A percentile compares a stretch with the other conserved stretches of the same genome.
Conservation (phyloP, 768 basidiomycete genomes). For the Trametes punicea region DNA sequence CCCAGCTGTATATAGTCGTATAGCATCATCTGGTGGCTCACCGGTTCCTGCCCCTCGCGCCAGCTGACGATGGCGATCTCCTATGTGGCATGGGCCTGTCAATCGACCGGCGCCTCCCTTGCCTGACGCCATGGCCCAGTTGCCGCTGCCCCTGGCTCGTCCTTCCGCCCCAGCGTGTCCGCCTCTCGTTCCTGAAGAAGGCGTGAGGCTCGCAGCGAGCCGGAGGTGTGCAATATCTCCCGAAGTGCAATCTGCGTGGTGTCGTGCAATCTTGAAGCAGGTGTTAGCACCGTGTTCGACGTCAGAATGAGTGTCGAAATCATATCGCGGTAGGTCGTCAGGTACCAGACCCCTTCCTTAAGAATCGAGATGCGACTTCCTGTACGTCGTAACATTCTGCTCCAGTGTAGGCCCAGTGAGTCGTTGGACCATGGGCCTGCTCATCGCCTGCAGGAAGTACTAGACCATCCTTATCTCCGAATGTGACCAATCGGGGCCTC, state of each 20-base stretch:
- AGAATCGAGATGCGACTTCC: too few relatives aligned
- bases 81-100: not conserved
- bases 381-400: too few relatives aligned
- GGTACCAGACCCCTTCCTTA: too few relatives aligned
- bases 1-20: slow-evolving; percentile 19
- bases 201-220: not conserved
- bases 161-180: not conserved
- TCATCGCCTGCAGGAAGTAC: too few relatives aligned
- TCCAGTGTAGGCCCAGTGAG: too few relatives aligned
- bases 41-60: not conserved
- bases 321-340: too few relatives aligned
- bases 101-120: not conserved
- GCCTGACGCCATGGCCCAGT: not conserved
- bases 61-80: not conserved
- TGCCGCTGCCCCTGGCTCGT: not conserved
- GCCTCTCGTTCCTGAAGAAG: not conserved
- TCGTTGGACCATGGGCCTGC: too few relatives aligned
- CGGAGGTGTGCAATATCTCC: not conserved
- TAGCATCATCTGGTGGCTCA: not conserved
- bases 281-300: too few relatives aligned
- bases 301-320: too few relatives aligned
- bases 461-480: too few relatives aligned
- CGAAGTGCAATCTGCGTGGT: too few relatives aligned
- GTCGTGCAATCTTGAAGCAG: not conserved
- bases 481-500: too few relatives aligned